Percentiles rank a stretch among this genome's conserved stretches.
Evolutionary conservation across 2,329 filamentous ascomycete genomes (phyloP).

Genomic region (Fusarium austroafricanum): DNA sequence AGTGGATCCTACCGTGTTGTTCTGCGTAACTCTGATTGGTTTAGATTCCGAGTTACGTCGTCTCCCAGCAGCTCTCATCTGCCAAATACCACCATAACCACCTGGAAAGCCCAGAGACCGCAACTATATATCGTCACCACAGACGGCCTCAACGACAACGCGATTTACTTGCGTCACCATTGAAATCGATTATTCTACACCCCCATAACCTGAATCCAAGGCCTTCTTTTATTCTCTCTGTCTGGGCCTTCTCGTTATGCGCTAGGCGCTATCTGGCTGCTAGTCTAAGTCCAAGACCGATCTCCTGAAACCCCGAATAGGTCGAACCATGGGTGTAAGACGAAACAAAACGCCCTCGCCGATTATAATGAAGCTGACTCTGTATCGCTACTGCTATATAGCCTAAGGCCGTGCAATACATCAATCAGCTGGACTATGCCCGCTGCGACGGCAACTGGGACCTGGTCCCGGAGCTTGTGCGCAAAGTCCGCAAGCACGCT

Average conservation of each 20-base stretch:
- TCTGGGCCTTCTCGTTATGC: constrained; percentile 38
- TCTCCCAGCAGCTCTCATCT: constrained; percentile 40
- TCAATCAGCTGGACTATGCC: constrained; percentile 83
- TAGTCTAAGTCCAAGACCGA: constrained; percentile 39
- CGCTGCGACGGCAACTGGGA: constrained; percentile 91
- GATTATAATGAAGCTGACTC: constrained; percentile 35
- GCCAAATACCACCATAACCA: constrained; percentile 30
- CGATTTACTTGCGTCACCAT: not conserved
- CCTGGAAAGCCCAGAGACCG: constrained; percentile 32
- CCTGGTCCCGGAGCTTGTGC: constrained; percentile 85
- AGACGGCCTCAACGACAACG: constrained; percentile 11
- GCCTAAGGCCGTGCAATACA: constrained; percentile 84
- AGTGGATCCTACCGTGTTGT: constrained; percentile 42
- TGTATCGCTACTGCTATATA: constrained; percentile 46
- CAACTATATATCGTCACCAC: constrained; percentile 24
- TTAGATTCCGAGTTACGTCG: constrained; percentile 29
- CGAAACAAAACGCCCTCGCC: constrained; percentile 18
- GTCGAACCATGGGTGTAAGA: constrained; percentile 54
- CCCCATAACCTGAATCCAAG: constrained; percentile 6
- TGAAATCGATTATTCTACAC: not conserved
- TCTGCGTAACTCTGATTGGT: constrained; percentile 44
- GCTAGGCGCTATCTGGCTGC: constrained; percentile 38
- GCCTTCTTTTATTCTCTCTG: not conserved
- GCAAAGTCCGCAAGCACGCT: constrained; percentile 95
- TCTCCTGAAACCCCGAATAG: constrained; percentile 49